These are phyloP conservation scores for Saccharomycopsis fodiens DNA, from an alignment of 805 yeast species.

Conservation along the genomic window DNA sequence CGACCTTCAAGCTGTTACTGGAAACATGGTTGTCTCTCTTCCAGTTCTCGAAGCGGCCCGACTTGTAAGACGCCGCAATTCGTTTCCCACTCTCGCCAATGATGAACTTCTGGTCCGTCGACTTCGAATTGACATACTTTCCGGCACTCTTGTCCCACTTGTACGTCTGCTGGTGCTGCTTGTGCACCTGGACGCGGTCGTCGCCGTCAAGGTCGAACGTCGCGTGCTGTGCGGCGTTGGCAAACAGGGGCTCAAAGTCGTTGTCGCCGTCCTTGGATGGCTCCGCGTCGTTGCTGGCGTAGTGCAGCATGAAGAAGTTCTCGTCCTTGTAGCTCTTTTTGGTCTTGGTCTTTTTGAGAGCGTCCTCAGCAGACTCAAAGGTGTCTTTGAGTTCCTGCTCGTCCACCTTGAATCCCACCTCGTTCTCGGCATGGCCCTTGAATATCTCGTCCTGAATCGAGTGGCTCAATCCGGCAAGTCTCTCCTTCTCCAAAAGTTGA, in stretches of 20 bases:
- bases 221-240: constrained; percentile 77
- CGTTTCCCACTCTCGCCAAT: constrained; percentile 91
- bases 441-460: constrained; percentile 67
- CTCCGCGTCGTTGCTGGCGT: constrained; percentile 82
- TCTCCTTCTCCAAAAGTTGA: constrained; percentile 62
- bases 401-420: constrained; percentile 32
- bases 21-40: constrained; percentile 57
- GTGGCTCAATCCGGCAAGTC: constrained; percentile 68
- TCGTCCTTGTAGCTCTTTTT: constrained; percentile 65
- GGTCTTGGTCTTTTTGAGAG: constrained; percentile 23
- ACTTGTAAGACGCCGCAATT: constrained; percentile 83
- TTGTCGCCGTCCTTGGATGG: constrained; percentile 75
- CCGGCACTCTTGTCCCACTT: constrained; percentile 93
- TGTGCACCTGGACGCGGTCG: constrained; percentile 57
- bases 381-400: constrained; percentile 41
- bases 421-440: constrained; percentile 22
- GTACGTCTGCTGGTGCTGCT: constrained; percentile 57
- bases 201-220: constrained; percentile 78
- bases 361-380: constrained; percentile 47
- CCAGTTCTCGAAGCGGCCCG: constrained; percentile 94
- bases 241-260: constrained; percentile 61
- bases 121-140: constrained; percentile 73
- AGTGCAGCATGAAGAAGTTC: constrained; percentile 75
- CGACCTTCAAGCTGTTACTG: constrained; percentile 41
- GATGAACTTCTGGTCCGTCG: constrained; percentile 78